Base-by-base conservation (phyloP, 805 yeast genomes). In the Cyberlindnera bimundalis region DNA sequence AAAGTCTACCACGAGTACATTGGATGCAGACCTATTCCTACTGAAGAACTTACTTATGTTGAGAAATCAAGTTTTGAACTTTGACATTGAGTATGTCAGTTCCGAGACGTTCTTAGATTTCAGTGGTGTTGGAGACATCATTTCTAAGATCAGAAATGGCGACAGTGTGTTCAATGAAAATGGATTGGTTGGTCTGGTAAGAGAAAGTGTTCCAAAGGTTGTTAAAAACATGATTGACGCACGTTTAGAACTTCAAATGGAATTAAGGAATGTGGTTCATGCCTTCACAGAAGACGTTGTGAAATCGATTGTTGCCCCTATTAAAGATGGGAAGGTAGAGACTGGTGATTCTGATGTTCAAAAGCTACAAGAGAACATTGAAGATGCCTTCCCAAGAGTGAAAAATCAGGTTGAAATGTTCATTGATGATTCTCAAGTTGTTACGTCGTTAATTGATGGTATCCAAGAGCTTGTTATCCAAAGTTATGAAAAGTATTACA, bases 141-240 rank as follows among this genome's bases (percentile, higher is more conserved):
- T 78, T 36, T 59, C 65, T 15, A 66, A 66, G 25, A 59, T 71
- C 19, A 59, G 67, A 34, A 55, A 47, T 25, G 62, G 62, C 9
- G 32, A 56, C 43, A 18, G 48, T 47, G 52, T 56, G 29, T 25
- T 56, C 48, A 48, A 37, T 15, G 45, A 46, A 11, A 46, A 39
- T 17, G 53, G 65, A 14, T 50, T 61, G 33, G 55, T 78, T 20
- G 70, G 70, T 35, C 55, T 81, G 26, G 84, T 82, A 3, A 68
- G 75, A 47, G 86, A 80, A 19, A 71, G 86, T 1, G 84, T 83
- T 2, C 96, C 96, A 0, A 79, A 75, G 47, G 87, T 88, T 12
- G 83, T 85, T 12, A 81, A 79, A 52, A 82, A 86, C 57, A 83
- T 83, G 84, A 75, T 81, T 33, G 96, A 90, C 62, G 93, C 82